Percentiles rank a stretch among this genome's conserved stretches.
Conservation (phyloP, 345 rosid species). For the Anacardium occidentale region DNA sequence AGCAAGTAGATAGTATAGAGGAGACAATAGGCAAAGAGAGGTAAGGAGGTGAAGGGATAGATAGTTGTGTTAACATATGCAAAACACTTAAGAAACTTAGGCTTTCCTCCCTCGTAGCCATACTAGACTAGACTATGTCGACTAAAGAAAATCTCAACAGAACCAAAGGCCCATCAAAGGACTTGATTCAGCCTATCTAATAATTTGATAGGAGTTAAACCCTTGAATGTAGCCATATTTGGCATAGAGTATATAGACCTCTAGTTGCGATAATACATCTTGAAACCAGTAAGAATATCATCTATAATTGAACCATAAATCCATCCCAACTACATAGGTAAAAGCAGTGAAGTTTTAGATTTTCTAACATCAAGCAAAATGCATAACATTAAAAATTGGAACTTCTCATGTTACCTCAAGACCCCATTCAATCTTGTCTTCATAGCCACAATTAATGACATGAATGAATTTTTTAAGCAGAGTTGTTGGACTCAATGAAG, state of each 20-base stretch:
- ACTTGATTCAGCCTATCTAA: slow-evolving; percentile 97
- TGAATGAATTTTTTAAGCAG: slow-evolving; percentile 97
- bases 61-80: slow-evolving; percentile 90
- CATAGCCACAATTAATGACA: slow-evolving; percentile 95
- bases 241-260: slow-evolving; percentile 99
- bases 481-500: slow-evolving; percentile 94
- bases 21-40: slow-evolving; percentile 86
- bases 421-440: slow-evolving; percentile 99
- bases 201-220: slow-evolving; percentile 94
- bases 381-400: neutral
- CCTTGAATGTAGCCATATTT: slow-evolving; percentile 81
- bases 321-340: slow-evolving; percentile 78
- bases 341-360: slow-evolving; percentile 19
- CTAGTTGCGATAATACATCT: slow-evolving; percentile 99
- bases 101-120: slow-evolving; percentile 89
- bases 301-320: slow-evolving; percentile 97
- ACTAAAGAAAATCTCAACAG: slow-evolving; percentile 98
- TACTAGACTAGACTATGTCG: slow-evolving; percentile 87
- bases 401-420: slow-evolving; percentile 56
- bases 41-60: slow-evolving; percentile 91
- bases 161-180: slow-evolving; percentile 97
- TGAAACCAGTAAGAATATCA: slow-evolving; percentile 94
- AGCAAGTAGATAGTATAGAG: slow-evolving; percentile 95
- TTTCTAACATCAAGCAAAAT: slow-evolving; percentile 5
- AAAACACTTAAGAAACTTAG: slow-evolving; percentile 91